Percentiles rank a stretch among this genome's conserved stretches.
phyloP scores from a whole-genome alignment of 2,329 filamentous ascomycete genomes.

The Penicillium sp. region DNA sequence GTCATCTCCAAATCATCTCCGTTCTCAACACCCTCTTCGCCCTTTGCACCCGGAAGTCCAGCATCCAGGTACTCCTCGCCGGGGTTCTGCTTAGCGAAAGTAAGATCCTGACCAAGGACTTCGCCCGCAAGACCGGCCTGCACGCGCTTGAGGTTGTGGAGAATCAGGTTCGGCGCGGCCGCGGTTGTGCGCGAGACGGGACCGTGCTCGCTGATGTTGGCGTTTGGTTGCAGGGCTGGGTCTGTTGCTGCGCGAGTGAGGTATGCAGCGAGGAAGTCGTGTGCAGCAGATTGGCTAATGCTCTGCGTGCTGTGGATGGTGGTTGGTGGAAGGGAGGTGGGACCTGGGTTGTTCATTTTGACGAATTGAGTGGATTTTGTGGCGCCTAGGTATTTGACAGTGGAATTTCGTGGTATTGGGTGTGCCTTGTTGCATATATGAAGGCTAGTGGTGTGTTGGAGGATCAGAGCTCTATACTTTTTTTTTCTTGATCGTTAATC shows the following conservation, averaged over 20 bases:
- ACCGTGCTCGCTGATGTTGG: conserved; percentile 45
- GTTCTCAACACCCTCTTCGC: conserved; percentile 40
- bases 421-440: not conserved
- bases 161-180: conserved; percentile 41
- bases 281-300: conserved; percentile 40
- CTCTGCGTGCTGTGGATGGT: conserved; percentile 35
- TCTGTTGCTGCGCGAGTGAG: conserved; percentile 43
- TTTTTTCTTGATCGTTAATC: not conserved
- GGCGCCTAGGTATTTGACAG: not conserved
- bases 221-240: conserved; percentile 45
- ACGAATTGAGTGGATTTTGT: not conserved
- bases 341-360: conserved; percentile 39
- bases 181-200: conserved; percentile 44
- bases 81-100: conserved; percentile 36
- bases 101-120: conserved; percentile 42
- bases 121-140: conserved; percentile 46
- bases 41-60: conserved; percentile 30
- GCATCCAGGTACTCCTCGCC: conserved; percentile 40
- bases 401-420: not conserved
- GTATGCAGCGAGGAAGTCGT: conserved; percentile 45
- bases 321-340: conserved; percentile 39
- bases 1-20: conserved; percentile 45
- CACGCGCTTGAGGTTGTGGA: conserved; percentile 48
- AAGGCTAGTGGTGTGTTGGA: not conserved
- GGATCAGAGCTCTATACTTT: conserved; percentile 19